phyloP scores from a whole-genome alignment of 257 asterid species.

The Solanum chiquidenum region DNA sequence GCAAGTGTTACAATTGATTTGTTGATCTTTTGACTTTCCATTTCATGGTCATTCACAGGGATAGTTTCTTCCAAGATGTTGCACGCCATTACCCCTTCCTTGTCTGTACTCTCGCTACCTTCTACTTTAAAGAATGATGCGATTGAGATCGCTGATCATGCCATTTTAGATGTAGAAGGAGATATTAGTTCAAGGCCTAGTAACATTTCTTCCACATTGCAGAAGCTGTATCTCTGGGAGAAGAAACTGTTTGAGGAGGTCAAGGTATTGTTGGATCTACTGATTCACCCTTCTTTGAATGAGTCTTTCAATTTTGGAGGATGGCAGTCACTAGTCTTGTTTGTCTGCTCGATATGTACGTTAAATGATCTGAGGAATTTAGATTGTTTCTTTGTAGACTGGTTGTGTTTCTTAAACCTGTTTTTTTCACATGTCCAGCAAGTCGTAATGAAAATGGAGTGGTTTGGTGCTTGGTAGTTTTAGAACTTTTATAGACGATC shows the following conservation, averaged over 20 bases:
- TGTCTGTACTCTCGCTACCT: conserved; percentile 44
- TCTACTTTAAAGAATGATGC: conserved; percentile 43
- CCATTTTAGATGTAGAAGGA: conserved; percentile 36
- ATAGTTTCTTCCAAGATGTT: conserved; percentile 78
- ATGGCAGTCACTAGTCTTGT: neutral
- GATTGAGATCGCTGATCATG: conserved; percentile 31
- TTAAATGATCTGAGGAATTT: neutral
- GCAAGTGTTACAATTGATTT: neutral
- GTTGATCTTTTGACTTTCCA: neutral
- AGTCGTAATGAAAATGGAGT: neutral
- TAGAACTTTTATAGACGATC: neutral
- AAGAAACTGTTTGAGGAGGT: conserved; percentile 90
- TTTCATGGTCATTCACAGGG: neutral
- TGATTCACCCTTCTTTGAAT: neutral
- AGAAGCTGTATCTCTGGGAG: conserved; percentile 90
- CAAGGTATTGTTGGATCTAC: conserved; percentile 45
- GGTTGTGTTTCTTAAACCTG: neutral
- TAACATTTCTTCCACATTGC: conserved; percentile 78
- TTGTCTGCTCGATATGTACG: neutral
- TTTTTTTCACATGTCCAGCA: neutral
- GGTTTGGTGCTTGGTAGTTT: neutral
- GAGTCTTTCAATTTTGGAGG: neutral
- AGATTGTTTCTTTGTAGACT: neutral
- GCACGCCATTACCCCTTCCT: conserved; percentile 31
- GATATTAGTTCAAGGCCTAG: conserved; percentile 51